A percentile compares a stretch with the other conserved stretches of the same genome.
Conservation (phyloP, 2,329 filamentous ascomycete genomes). For the Cordyceps militaris region DNA sequence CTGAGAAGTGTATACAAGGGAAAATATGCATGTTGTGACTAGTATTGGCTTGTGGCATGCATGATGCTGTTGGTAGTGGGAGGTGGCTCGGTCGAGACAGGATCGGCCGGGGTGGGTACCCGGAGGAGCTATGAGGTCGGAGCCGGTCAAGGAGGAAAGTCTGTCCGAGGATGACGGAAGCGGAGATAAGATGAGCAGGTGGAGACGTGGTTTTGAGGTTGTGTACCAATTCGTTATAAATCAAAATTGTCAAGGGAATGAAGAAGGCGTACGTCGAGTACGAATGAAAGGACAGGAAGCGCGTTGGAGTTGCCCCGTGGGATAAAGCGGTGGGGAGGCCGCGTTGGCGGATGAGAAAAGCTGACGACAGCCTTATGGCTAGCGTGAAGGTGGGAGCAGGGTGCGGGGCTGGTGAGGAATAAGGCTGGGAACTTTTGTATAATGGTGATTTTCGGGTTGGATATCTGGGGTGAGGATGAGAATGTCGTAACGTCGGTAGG, state of each 20-base stretch:
- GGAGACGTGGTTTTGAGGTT: neutral
- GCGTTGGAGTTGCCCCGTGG: neutral
- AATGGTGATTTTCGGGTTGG: neutral
- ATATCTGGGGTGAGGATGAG: neutral
- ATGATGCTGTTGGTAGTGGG: neutral
- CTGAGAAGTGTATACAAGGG: neutral
- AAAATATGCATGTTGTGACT: neutral
- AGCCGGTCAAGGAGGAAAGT: neutral
- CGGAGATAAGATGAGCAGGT: neutral
- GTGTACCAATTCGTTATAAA: neutral
- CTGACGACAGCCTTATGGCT: conserved; percentile 13
- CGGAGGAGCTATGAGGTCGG: neutral
- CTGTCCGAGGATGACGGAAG: neutral
- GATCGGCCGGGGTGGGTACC: conserved; percentile 7
- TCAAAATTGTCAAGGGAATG: neutral
- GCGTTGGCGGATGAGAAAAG: conserved; percentile 1
- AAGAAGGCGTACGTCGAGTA: neutral
- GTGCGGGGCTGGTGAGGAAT: neutral
- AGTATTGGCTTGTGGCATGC: neutral
- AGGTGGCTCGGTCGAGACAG: neutral
- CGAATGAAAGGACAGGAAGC: neutral
- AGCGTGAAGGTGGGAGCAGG: neutral
- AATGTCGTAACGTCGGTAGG: neutral
- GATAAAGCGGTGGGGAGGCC: neutral
- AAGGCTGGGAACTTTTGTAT: conserved; percentile 3